Evolutionary conservation across 75 land plant species (phyloP), one percentile per base, ranked within the genome.

Genomic region (Ceratopteris richardii): DNA sequence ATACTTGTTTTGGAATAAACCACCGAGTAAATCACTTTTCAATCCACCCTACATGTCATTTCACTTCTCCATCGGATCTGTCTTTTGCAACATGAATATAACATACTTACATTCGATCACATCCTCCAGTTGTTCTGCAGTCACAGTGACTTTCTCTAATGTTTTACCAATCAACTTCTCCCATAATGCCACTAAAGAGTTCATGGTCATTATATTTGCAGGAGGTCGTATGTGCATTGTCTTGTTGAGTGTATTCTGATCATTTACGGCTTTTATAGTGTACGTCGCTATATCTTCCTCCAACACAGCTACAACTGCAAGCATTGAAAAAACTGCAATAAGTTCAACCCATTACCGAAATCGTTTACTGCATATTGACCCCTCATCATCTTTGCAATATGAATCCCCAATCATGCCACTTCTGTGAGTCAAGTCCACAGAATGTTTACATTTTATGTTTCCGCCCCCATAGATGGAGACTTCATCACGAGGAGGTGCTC

Each of bases 211-310:
- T 25, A 77, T 77, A 66, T 84, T 84, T 1, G 30, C 64, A 1
- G 69, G 61, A 10, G 84, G 85, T 20, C 81, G 51, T 18, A 84
- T 6, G 41, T 84, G 74, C 1, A 84, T 19, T 0, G 75, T 71
- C 61, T 78, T 78, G 70, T 79, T 82, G 55, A 78, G 30, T 20
- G 86, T 72, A 1, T 76, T 58, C 0, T 83, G 87, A 56, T 83
- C 87, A 30, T 69, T 74, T 0, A 76, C 41, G 1, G 80, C 42
- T 25, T 63, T 70, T 11, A 84, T 74, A 9, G 80, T 65, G 64
- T 77, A 84, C 19, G 55, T 77, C 27, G 58, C 87, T 0, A 84
- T 54, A 51, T 81, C 87, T 37, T 73, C 76, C 40, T 84, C 87
- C 26, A 58, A 58, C 47, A 78, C 77, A 66, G 80, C 74, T 14